phyloP scores from a whole-genome alignment of 2,329 filamentous ascomycete genomes.

The Nakataea oryzae region DNA sequence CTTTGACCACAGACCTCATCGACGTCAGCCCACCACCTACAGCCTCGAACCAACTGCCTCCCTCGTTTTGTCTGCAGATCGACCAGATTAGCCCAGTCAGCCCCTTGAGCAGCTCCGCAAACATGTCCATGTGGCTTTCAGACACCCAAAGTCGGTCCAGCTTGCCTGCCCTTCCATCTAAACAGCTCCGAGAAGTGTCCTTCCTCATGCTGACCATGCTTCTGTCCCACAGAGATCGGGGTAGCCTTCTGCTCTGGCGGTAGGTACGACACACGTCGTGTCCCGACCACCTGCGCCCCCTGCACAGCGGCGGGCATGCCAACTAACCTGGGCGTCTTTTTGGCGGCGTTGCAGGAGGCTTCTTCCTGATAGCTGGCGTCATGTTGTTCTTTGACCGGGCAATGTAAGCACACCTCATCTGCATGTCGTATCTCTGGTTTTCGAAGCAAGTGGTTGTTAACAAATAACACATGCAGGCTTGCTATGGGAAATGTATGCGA shows the following conservation, averaged over 20 bases:
- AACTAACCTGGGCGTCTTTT: constrained; percentile 11
- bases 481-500: constrained; percentile 86
- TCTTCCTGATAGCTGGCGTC: constrained; percentile 91
- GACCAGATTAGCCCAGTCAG: neutral
- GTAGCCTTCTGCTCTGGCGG: constrained; percentile 96
- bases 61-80: neutral
- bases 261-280: constrained; percentile 40
- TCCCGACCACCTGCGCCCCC: neutral
- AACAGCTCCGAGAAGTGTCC: neutral
- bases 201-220: constrained; percentile 13
- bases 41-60: too few species aligned
- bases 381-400: constrained; percentile 97
- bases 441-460: neutral
- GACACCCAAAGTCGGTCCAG: constrained; percentile 77
- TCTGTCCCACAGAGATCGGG: constrained; percentile 64
- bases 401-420: constrained; percentile 49
- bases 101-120: neutral
- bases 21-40: too few species aligned
- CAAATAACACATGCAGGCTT: constrained; percentile 44
- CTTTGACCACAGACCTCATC: neutral
- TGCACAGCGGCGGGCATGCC: neutral
- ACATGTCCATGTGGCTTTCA: constrained; percentile 89
- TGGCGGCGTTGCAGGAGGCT: constrained; percentile 53
- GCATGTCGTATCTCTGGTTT: neutral
- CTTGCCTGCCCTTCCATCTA: constrained; percentile 11